Base-by-base conservation (phyloP, 2,329 filamentous ascomycete genomes). In the Coniosporium tulheliwenetii region DNA sequence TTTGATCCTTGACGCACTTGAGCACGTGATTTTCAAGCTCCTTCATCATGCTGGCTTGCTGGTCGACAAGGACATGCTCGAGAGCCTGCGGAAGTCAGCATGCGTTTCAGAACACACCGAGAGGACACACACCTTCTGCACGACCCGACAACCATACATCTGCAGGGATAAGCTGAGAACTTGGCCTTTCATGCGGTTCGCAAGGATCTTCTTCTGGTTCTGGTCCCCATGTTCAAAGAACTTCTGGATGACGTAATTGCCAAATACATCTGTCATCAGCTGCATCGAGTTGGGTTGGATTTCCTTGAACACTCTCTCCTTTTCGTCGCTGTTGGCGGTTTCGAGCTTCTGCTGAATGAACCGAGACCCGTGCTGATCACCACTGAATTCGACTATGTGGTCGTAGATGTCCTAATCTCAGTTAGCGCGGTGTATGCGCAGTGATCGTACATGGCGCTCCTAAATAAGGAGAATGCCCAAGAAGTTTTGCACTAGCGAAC, bases 211-310 rank as follows among this genome's bases (percentile, higher is more conserved):
- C 66, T 98, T 98, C 64, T 98, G 91, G 0, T 79, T 73, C 60
- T 94, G 87, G 50, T 85, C 93, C 33, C 91, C 89, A 57, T 96
- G 85, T 57, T 96, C 89, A 46, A 96, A 95, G 56, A 96, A 79
- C 58, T 95, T 96, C 55, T 98, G 91, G 33, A 96, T 87, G 31
- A 98, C 91, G 55, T 96, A 98, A 59, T 98, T 98, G 41, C 91
- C 91, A 55, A 95, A 98, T 0, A 96, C 81, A 57, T 96, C 91
- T 37, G 81, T 89, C 85, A 94, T 95, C 38, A 98, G 66, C 53
- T 89, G 85, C 29, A 93, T 61, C 1, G 81, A 77, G 49, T 98
- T 91, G 1, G 78, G 75, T 50, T 83, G 74, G 37, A 98, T 85
- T 59, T 96, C 91, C 1, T 72, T 69, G 65, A 95, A 96, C 1